Evolutionary conservation across 2,329 filamentous ascomycete genomes (phyloP).

Genomic region (Stagonosporopsis rhizophila): DNA sequence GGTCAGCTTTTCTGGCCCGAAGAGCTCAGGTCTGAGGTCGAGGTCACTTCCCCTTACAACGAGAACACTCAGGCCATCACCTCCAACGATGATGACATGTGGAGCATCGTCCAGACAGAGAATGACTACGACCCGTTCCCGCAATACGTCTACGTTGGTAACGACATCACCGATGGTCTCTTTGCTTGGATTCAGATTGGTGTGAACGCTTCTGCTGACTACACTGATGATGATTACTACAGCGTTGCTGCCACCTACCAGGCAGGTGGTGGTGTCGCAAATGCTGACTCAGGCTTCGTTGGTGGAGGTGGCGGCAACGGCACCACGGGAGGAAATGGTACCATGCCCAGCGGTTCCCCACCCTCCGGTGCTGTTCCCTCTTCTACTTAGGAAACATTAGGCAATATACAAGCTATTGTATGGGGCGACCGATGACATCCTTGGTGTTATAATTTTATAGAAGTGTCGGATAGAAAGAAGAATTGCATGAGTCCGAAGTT

Average conservation of each 20-base stretch:
- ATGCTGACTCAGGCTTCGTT: constrained; percentile 12
- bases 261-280: constrained; percentile 30
- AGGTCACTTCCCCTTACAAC: constrained; percentile 49
- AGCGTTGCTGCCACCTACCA: constrained; percentile 30
- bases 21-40: constrained; percentile 47
- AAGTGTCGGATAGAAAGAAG: background rate
- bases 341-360: constrained; percentile 22
- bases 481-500: background rate
- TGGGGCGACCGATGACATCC: background rate
- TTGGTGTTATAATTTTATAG: background rate
- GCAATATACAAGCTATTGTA: background rate
- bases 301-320: constrained; percentile 11
- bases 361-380: constrained; percentile 22
- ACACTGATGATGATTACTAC: constrained; percentile 29
- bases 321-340: constrained; percentile 20
- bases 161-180: constrained; percentile 32
- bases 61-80: constrained; percentile 39
- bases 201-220: constrained; percentile 30
- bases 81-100: constrained; percentile 35
- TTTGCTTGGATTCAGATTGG: constrained; percentile 38
- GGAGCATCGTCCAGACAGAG: constrained; percentile 36
- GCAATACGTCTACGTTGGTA: constrained; percentile 33
- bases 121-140: constrained; percentile 35
- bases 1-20: constrained; percentile 56
- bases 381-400: background rate